Conservation (phyloP, 2,329 filamentous ascomycete genomes). For the Chaetomiaceae sp. region DNA sequence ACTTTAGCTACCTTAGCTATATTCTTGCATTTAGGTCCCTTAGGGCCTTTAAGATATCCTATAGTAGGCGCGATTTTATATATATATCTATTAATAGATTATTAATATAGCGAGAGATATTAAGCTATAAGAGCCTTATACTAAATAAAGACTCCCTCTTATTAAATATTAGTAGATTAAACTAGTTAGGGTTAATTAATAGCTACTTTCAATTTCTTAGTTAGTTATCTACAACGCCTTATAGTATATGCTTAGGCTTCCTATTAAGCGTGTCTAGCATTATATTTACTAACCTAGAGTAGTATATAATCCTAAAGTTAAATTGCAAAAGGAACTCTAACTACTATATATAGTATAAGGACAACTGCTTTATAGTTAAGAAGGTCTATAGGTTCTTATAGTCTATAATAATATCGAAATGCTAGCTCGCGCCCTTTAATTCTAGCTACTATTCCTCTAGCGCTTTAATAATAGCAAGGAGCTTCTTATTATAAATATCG, state of each 20-base stretch:
- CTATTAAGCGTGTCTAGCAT: not conserved
- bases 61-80: too few relatives aligned
- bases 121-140: too few relatives aligned
- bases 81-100: too few relatives aligned
- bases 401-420: not conserved
- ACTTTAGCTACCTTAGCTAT: too few relatives aligned
- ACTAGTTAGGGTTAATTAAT: too few relatives aligned
- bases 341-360: not conserved
- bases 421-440: not conserved
- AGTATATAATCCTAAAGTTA: not conserved
- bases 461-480: not conserved
- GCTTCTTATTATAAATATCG: not conserved
- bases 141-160: too few relatives aligned
- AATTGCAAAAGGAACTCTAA: not conserved
- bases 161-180: too few relatives aligned
- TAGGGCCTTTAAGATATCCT: too few relatives aligned
- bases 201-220: too few relatives aligned
- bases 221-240: not conserved
- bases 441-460: not conserved
- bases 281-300: not conserved
- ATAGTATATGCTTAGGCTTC: not conserved
- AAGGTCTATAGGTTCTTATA: not conserved
- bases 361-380: not conserved
- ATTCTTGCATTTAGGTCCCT: too few relatives aligned
- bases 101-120: too few relatives aligned